These are phyloP conservation scores for Sesbania bispinosa DNA, from an alignment of 306 rosid species.

Conservation along the genomic window DNA sequence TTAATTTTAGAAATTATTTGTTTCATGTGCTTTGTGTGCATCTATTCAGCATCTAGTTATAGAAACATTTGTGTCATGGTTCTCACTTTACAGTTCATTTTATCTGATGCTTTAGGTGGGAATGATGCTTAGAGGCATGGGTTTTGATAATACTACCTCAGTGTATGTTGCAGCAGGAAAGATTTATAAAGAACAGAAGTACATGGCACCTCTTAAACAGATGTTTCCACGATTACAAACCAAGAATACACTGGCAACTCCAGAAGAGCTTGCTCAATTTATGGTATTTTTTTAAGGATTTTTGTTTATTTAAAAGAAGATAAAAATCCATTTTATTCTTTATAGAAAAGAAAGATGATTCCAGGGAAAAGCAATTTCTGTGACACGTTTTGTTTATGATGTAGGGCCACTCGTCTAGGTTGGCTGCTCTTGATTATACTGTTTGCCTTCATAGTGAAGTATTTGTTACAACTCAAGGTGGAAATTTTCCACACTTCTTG, in stretches of 20 bases:
- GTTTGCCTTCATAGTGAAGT: conserved; percentile 95
- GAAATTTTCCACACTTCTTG: conserved; percentile 97
- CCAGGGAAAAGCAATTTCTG: neutral
- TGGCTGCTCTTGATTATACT: conserved; percentile 98
- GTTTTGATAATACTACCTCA: conserved; percentile 81
- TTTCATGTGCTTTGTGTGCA: neutral
- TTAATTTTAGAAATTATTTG: neutral
- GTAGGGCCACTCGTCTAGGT: conserved; percentile 93
- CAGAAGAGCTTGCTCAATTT: conserved; percentile 84
- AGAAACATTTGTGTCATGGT: neutral
- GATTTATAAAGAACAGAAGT: conserved; percentile 78
- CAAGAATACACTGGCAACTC: conserved; percentile 69
- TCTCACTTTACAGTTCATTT: conserved; percentile 15
- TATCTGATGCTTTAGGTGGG: conserved; percentile 64
- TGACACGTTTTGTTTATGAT: conserved; percentile 36
- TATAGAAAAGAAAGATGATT: conserved; percentile 18
- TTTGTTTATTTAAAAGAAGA: conserved; percentile 6
- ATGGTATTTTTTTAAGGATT: conserved; percentile 48
- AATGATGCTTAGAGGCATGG: conserved; percentile 98
- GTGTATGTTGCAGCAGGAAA: conserved; percentile 91
- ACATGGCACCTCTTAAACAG: conserved; percentile 90
- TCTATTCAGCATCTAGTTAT: neutral
- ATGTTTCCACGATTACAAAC: conserved; percentile 93
- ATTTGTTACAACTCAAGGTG: conserved; percentile 96
- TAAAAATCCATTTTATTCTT: conserved; percentile 22